phyloP scores from a whole-genome alignment of 179 eudicot genomes.

The Beta macrorhiza region DNA sequence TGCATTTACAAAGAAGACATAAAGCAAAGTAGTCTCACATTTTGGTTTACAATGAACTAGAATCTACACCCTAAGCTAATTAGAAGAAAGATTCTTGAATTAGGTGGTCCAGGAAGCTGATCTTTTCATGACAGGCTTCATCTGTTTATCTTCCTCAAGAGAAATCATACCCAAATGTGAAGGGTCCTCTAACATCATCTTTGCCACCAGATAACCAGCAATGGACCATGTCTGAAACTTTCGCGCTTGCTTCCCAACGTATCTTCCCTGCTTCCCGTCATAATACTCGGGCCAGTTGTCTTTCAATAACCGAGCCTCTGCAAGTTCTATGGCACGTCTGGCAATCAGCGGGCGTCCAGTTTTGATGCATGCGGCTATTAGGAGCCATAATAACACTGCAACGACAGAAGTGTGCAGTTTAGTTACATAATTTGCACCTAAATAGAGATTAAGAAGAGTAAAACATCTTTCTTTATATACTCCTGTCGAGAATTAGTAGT shows the following conservation, averaged over 20 bases:
- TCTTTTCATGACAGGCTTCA: conserved; percentile 53
- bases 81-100: conserved; percentile 9
- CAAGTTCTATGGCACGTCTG: conserved; percentile 63
- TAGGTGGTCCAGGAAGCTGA: conserved; percentile 56
- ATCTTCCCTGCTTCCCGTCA: conserved; percentile 68
- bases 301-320: conserved; percentile 50
- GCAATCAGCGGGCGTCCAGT: conserved; percentile 72
- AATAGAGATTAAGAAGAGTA: background rate
- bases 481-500: background rate
- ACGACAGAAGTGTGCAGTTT: background rate
- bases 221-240: conserved; percentile 76
- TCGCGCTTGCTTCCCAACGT: conserved; percentile 69
- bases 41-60: conserved; percentile 10
- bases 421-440: conserved; percentile 2
- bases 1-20: conserved; percentile 26
- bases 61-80: conserved; percentile 20
- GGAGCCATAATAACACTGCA: conserved; percentile 80
- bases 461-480: background rate
- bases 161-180: conserved; percentile 70
- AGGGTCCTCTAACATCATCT: conserved; percentile 78
- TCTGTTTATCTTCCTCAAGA: conserved; percentile 68
- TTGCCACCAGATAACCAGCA: conserved; percentile 77
- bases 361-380: conserved; percentile 82
- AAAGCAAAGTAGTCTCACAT: background rate
- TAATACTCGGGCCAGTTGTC: conserved; percentile 82